Conservation (phyloP, 768 basidiomycete species). For the Asterophora parasitica region DNA sequence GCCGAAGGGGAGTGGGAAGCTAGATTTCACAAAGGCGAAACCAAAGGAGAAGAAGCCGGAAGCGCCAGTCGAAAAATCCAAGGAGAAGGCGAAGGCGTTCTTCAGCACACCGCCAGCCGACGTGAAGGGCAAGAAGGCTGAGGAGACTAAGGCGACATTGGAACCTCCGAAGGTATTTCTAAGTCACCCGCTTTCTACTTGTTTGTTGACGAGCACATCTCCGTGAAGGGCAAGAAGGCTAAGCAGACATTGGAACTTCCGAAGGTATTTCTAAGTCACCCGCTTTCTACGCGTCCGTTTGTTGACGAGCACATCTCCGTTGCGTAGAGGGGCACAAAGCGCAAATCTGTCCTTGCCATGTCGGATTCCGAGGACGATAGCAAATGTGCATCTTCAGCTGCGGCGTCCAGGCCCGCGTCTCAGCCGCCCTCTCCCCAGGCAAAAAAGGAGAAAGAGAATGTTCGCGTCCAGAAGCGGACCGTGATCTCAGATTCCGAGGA, state of each 20-base stretch:
- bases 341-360: conserved; percentile 36
- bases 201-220: too few relatives aligned
- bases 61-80: conserved; percentile 6
- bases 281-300: not conserved
- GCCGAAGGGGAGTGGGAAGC: conserved; percentile 14
- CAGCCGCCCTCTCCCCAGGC: not conserved
- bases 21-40: conserved; percentile 21
- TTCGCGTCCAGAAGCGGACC: conserved; percentile 42
- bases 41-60: conserved; percentile 12
- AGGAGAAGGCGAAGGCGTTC: conserved; percentile 14
- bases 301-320: not conserved
- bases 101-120: conserved; percentile 1
- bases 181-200: not conserved
- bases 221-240: conserved; percentile 32
- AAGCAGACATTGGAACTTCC: conserved; percentile 16
- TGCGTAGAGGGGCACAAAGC: conserved; percentile 34
- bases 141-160: conserved; percentile 17
- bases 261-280: conserved; percentile 15
- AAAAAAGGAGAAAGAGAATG: conserved; percentile 13
- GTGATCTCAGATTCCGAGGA: conserved; percentile 64
- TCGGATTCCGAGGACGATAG: conserved; percentile 26
- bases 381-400: conserved; percentile 1
- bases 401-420: conserved; percentile 4
- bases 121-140: conserved; percentile 10
- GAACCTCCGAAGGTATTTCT: conserved; percentile 17